These are phyloP conservation scores for Epichloe amarillans DNA, from an alignment of 2,329 filamentous ascomycete species.

Conservation along the genomic window DNA sequence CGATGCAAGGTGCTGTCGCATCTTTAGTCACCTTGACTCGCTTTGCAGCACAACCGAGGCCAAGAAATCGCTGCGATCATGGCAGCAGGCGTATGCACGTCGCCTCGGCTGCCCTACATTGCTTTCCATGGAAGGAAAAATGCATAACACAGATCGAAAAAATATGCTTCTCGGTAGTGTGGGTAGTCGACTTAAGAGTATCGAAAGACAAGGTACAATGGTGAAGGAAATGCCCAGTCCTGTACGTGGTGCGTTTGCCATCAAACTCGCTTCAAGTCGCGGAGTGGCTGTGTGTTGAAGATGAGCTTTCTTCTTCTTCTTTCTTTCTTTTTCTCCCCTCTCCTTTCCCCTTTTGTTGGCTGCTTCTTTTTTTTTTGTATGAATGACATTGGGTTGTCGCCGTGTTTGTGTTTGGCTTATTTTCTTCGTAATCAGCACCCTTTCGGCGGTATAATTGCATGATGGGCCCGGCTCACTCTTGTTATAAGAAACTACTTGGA, in stretches of 20 bases:
- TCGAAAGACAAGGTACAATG: constrained; percentile 11
- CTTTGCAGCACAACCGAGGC: constrained; percentile 36
- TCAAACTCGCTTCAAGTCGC: background rate
- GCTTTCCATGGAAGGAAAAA: constrained; percentile 24
- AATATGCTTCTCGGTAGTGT: constrained; percentile 1
- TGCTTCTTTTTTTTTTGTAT: background rate
- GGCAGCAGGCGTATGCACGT: constrained; percentile 37
- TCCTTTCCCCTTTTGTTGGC: no score
- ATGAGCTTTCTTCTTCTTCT: background rate
- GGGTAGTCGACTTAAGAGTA: constrained; percentile 1
- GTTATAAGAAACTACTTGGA: background rate
- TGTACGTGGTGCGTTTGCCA: constrained; percentile 5
- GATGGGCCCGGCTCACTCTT: background rate
- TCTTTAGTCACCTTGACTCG: constrained; percentile 33
- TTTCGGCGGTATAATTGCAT: background rate
- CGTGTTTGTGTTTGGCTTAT: background rate
- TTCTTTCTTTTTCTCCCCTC: background rate
- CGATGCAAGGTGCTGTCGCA: constrained; percentile 27
- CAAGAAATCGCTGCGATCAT: constrained; percentile 30
- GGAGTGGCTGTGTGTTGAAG: constrained; percentile 1
- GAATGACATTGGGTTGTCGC: no score
- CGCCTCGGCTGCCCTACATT: constrained; percentile 22
- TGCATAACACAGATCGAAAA: constrained; percentile 13
- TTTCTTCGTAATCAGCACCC: background rate
- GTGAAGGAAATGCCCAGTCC: constrained; percentile 5